Conservation (phyloP, 768 basidiomycete species). For the Imleria badia region DNA sequence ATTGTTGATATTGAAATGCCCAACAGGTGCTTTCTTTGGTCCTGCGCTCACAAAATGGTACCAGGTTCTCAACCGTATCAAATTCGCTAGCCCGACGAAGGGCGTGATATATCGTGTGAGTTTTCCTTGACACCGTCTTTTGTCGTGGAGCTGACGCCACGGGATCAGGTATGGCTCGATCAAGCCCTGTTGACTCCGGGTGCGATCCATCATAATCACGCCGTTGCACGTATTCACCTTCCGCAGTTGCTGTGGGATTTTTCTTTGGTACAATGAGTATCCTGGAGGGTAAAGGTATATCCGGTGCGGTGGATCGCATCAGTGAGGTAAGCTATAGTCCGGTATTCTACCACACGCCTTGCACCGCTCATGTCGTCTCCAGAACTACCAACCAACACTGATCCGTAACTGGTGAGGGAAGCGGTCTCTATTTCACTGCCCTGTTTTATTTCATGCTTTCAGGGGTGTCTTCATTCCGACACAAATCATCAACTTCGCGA, state of each 20-base stretch:
- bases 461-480: conserved; percentile 77
- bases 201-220: conserved; percentile 22
- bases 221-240: conserved; percentile 2
- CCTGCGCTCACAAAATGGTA: conserved; percentile 86
- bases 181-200: conserved; percentile 77
- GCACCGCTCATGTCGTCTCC: conserved; percentile 11
- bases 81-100: conserved; percentile 59
- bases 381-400: conserved; percentile 74
- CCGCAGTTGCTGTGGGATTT: conserved; percentile 43
- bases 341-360: not conserved
- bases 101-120: conserved; percentile 64
- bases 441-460: not conserved
- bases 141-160: not conserved
- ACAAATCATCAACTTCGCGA: conserved; percentile 74
- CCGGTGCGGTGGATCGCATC: conserved; percentile 50
- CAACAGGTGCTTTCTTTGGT: conserved; percentile 67
- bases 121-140: not conserved
- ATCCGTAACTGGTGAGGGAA: conserved; percentile 67
- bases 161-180: conserved; percentile 70
- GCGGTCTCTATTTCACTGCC: not conserved
- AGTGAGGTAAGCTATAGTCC: conserved; percentile 26
- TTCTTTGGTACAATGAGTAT: conserved; percentile 79
- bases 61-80: conserved; percentile 64
- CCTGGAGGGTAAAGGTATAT: conserved; percentile 68
- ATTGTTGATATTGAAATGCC: not conserved